phyloP scores from a whole-genome alignment of 371 early-diverging fungal species.

The Mortierella sp. region DNA sequence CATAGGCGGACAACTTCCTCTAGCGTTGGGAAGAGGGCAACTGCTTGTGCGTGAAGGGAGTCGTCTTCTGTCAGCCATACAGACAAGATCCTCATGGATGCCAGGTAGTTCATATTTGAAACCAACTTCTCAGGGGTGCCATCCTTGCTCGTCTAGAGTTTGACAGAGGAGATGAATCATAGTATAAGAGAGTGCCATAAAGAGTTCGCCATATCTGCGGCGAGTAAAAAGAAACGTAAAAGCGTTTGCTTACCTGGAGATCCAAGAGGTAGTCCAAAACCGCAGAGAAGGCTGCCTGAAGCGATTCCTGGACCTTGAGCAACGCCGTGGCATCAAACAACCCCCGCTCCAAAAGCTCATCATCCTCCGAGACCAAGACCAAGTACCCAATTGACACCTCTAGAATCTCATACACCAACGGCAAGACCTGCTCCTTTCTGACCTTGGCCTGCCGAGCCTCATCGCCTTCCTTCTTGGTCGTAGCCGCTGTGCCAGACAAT shows the following conservation, averaged over 20 bases:
- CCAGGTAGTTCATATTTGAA: slow-evolving; percentile 42
- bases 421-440: slow-evolving; percentile 47
- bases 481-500: not conserved
- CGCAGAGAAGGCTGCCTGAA: slow-evolving; percentile 37
- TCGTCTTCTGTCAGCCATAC: slow-evolving; percentile 51
- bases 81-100: slow-evolving; percentile 43
- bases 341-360: slow-evolving; percentile 21
- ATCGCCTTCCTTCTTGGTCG: not conserved
- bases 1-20: slow-evolving; percentile 38
- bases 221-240: not conserved
- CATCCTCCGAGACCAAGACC: slow-evolving; percentile 33
- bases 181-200: not conserved
- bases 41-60: slow-evolving; percentile 43
- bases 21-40: slow-evolving; percentile 21
- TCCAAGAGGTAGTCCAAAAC: slow-evolving; percentile 47
- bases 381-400: slow-evolving; percentile 50
- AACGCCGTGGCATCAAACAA: slow-evolving; percentile 49
- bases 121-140: slow-evolving; percentile 23
- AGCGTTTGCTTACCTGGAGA: slow-evolving; percentile 29
- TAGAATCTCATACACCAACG: slow-evolving; percentile 40
- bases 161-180: not conserved
- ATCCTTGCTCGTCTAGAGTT: slow-evolving; percentile 19
- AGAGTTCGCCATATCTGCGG: no score
- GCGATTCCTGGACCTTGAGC: slow-evolving; percentile 47
- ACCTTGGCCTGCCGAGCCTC: slow-evolving; percentile 14